Evolutionary conservation across 2,329 filamentous ascomycete genomes (phyloP).

Genomic region (Trichoderma hamatum): DNA sequence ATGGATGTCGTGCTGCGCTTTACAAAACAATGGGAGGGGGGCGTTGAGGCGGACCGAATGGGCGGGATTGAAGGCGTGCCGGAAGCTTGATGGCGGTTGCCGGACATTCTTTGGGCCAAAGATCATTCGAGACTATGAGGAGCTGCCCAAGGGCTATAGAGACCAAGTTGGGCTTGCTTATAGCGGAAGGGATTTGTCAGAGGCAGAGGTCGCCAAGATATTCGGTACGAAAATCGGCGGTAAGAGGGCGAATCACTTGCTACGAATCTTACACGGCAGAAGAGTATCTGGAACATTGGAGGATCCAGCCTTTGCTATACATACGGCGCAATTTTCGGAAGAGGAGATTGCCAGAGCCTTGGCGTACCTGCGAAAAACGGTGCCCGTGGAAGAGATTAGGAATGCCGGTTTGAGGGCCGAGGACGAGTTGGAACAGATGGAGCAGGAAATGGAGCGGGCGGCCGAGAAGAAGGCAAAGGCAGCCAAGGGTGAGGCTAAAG

Average conservation of each 20-base stretch:
- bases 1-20: constrained; percentile 29
- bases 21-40: constrained; percentile 2
- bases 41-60: constrained; percentile 5
- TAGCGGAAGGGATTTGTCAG: constrained; percentile 51
- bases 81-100: constrained; percentile 32
- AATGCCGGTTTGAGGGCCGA: constrained; percentile 65
- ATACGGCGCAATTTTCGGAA: constrained; percentile 50
- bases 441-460: constrained; percentile 41
- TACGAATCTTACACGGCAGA: constrained; percentile 64
- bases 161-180: constrained; percentile 61
- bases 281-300: constrained; percentile 66
- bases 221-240: constrained; percentile 55
- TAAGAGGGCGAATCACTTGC: constrained; percentile 53
- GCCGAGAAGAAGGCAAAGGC: constrained; percentile 32
- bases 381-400: constrained; percentile 62
- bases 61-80: constrained; percentile 12
- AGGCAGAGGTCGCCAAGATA: constrained; percentile 50
- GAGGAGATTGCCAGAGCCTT: constrained; percentile 52
- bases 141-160: constrained; percentile 60
- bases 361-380: constrained; percentile 56
- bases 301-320: constrained; percentile 55
- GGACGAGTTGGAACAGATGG: constrained; percentile 61
- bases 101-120: constrained; percentile 42
- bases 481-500: constrained; percentile 28
- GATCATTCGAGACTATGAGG: constrained; percentile 57